Evolutionary conservation across 768 basidiomycete species (phyloP), one percentile per base, ranked within the genome.

Genomic region (Scleroderma bovista): DNA sequence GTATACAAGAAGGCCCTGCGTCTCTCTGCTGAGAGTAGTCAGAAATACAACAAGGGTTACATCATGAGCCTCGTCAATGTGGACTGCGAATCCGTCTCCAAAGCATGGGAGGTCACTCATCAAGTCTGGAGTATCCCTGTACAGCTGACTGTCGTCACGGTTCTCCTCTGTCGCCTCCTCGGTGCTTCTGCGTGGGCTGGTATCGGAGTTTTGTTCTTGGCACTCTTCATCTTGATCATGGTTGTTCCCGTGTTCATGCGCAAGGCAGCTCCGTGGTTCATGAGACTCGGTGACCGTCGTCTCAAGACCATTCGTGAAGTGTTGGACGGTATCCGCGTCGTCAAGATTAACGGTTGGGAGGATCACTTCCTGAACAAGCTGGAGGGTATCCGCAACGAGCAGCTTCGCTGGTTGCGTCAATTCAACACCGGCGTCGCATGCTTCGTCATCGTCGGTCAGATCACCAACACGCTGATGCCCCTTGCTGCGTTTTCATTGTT

Each of bases 221-320:
- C 42, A 8, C 64, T 65, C 40, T 40, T 65, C 43, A 17, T 60
- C 36, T 54, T 65, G 44, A 55, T 65, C 10, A 62, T 63, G 59
- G 59, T 65, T 15, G 61, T 65, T n/a, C 63, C 63, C 3, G 37
- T 63, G 34, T 65, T 65, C 51, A 65, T 65, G 63, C 61, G 61
- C 49, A 65, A 56, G 40, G 64, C 63, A 17, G 61, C 59, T 36
- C 63, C 63, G 13, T 44, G 49, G 50, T 65, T 65, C 48, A 54
- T 65, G 59, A 54, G 50, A 33, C 51, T 63, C 10, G 64, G 63
- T 47, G 63, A 65, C 22, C 56, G 50, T 16, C 64, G 63, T 20
- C 57, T 65, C 22, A 65, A 65, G 52, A 46, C 54, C 31, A 55
- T 65, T 24, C 62, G 63, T 24, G 63, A 65, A 37, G 44, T 65